Evolutionary conservation across 2,329 filamentous ascomycete species (phyloP), one percentile per base, ranked within the genome.

Genomic region (Trichocomaceae sp.): DNA sequence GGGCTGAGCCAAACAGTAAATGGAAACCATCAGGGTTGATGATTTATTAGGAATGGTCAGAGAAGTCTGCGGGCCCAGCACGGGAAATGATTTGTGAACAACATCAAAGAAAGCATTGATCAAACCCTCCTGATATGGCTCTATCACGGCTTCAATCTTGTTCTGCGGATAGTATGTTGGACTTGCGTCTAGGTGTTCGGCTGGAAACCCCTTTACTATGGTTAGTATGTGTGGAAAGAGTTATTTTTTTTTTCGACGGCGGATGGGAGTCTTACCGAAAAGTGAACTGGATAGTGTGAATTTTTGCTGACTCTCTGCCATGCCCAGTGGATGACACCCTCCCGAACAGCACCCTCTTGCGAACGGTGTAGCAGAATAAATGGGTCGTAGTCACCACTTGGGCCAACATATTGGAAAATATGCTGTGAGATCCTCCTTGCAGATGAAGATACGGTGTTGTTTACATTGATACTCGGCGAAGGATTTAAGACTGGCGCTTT

Each of bases 1-100:
- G 23, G 42, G 42, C 42, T 46, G 42, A 46, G 42, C 42, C 42
- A 46, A 46, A 46, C 42, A 46, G 42, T 46, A 46, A 46, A 46
- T 46, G 42, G 42, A 46, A 46, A 46, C 42, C 10, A 46, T 46
- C 42, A 46, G 42, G 22, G 42, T 46, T 46, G 42, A 15, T 46
- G 42, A 15, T 46, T 46, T 13, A 20, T 46, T 46, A 46, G 42
- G 22, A 46, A 46, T 22, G 42, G 42, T 46, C 22, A 46, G 42
- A 46, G 42, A 19, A 46, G 42, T 46, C 42, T 46, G 42, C 7
- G 42, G 42, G 42, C 42, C 42, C 22, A 46, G 42, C 17, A 46
- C 17, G 19, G 42, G 42, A 20, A 45, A 46, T 46, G 42, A 46
- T 22, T 46, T 46, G 42, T 46, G 42, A 46, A 46, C 42, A 20